phyloP scores from a whole-genome alignment of 306 rosid genomes.

The Acacia acuminata region DNA sequence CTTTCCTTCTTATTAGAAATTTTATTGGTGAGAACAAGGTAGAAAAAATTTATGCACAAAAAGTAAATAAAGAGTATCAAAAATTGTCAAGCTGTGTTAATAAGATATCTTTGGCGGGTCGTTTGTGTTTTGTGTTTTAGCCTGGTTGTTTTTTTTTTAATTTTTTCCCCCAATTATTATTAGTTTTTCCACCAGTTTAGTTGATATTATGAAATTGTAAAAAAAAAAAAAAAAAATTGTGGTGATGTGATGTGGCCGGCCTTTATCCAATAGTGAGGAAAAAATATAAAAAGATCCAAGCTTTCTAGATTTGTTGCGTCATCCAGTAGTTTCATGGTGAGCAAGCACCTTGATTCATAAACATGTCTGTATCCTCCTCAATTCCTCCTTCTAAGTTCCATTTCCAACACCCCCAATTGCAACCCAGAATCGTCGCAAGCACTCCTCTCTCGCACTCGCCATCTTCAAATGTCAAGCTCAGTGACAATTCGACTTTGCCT shows the following conservation, averaged over 20 bases:
- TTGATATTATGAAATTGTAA: not conserved
- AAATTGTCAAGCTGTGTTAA: too few species aligned
- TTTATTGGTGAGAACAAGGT: too few species aligned
- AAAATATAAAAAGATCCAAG: not conserved
- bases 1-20: too few species aligned
- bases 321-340: not conserved
- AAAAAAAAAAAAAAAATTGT: not conserved
- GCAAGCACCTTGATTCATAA: not conserved
- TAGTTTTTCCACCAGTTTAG: not conserved
- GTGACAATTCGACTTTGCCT: conserved; percentile 33
- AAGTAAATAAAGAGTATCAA: too few species aligned
- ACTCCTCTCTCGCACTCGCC: conserved; percentile 13
- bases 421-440: conserved; percentile 32
- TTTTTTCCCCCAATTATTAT: not conserved
- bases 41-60: too few species aligned
- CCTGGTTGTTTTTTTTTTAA: not conserved
- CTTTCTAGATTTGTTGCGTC: not conserved
- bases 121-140: too few species aligned
- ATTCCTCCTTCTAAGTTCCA: conserved; percentile 3
- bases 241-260: not conserved
- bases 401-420: conserved; percentile 1
- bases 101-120: too few species aligned
- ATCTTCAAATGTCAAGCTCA: not conserved
- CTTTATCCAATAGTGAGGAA: not conserved
- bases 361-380: conserved; percentile 29